Evolutionary conservation across 495 filamentous ascomycete species (phyloP).

Genomic region (Aspergillus sclerotiicarbonarius): DNA sequence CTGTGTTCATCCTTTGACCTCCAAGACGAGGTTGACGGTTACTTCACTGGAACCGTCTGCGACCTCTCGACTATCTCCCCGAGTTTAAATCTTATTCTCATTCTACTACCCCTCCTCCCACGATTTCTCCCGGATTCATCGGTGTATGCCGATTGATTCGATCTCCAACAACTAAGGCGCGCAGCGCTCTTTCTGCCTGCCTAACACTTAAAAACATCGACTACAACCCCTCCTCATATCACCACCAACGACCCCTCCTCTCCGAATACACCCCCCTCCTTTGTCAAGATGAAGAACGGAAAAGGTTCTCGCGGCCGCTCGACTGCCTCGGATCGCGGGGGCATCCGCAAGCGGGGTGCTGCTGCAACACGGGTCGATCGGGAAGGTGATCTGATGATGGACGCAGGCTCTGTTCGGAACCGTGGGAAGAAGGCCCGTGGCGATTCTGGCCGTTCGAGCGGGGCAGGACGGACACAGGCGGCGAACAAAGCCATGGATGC

Average conservation of each 20-base stretch:
- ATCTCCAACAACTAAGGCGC: conserved; percentile 27
- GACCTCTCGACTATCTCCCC: background rate
- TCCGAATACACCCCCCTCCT: conserved; percentile 10
- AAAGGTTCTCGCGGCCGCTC: conserved; percentile 32
- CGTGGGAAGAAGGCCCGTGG: conserved; percentile 41
- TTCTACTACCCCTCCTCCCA: background rate
- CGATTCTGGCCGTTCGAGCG: conserved; percentile 30
- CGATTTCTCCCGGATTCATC: conserved; percentile 1
- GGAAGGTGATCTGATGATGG: conserved; percentile 86
- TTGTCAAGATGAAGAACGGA: conserved; percentile 35
- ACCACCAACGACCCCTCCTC: conserved; percentile 1
- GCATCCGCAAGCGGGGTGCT: conserved; percentile 66
- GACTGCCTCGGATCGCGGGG: conserved; percentile 51
- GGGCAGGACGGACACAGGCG: conserved; percentile 21
- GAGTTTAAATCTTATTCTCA: background rate
- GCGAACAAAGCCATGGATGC: conserved; percentile 31
- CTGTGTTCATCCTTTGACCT: background rate
- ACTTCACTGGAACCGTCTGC: background rate
- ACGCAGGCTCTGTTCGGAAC: conserved; percentile 38
- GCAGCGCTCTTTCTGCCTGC: conserved; percentile 23
- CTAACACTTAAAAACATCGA: conserved; percentile 7
- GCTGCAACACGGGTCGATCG: conserved; percentile 59
- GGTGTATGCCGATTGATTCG: conserved; percentile 25
- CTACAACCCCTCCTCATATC: conserved; percentile 6
- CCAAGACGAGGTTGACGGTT: background rate